These are phyloP conservation scores for Diddensiella transvaalensis DNA, from an alignment of 805 yeast species.

Conservation along the genomic window DNA sequence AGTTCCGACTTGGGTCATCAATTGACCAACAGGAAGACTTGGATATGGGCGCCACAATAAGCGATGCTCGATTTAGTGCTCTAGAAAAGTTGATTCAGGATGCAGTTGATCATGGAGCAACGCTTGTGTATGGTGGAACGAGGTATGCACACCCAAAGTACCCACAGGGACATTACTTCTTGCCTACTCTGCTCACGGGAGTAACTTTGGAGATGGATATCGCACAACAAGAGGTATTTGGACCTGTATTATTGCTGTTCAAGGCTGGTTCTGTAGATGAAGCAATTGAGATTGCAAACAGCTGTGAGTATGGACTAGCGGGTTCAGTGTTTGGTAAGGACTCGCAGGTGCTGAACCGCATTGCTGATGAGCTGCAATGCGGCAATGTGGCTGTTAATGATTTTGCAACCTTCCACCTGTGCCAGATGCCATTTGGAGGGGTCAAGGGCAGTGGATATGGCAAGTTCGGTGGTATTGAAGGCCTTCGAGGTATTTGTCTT, in stretches of 20 bases:
- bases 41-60: conserved; percentile 95
- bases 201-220: conserved; percentile 73
- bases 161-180: conserved; percentile 92
- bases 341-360: conserved; percentile 52
- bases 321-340: conserved; percentile 80
- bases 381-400: conserved; percentile 98
- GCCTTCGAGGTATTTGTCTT: conserved; percentile 81
- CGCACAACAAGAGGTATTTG: conserved; percentile 90
- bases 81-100: conserved; percentile 65
- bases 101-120: conserved; percentile 82
- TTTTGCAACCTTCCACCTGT: conserved; percentile 92
- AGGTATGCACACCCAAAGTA: conserved; percentile 82
- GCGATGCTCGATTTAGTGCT: conserved; percentile 65
- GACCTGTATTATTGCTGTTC: conserved; percentile 82
- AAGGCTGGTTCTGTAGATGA: conserved; percentile 62
- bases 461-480: conserved; percentile 97
- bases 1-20: conserved; percentile 79
- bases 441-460: conserved; percentile 92
- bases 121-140: conserved; percentile 73
- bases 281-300: conserved; percentile 75
- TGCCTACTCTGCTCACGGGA: conserved; percentile 83
- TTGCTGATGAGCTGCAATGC: conserved; percentile 62
- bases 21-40: conserved; percentile 87
- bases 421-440: conserved; percentile 98
- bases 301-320: conserved; percentile 87